phyloP scores from a whole-genome alignment of 2,329 filamentous ascomycete species.

The Basipetospora chlamydospora region DNA sequence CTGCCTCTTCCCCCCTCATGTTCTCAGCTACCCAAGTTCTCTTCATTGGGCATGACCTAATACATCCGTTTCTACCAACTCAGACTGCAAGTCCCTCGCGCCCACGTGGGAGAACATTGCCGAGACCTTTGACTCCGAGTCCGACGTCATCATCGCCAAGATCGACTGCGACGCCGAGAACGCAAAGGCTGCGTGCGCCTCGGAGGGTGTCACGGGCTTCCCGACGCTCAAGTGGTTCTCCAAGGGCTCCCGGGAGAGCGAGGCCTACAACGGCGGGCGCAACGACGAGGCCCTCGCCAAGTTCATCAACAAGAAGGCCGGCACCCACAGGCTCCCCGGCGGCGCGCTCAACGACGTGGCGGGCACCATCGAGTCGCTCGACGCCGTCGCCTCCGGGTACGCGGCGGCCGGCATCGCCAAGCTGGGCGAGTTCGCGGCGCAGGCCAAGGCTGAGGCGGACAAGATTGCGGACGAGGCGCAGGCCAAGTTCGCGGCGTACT shows the following conservation, averaged over 20 bases:
- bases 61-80: not conserved
- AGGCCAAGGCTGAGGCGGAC: slow-evolving; percentile 58
- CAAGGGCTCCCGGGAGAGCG: slow-evolving; percentile 59
- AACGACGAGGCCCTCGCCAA: slow-evolving; percentile 59
- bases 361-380: slow-evolving; percentile 68
- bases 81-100: slow-evolving; percentile 93
- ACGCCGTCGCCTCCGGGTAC: slow-evolving; percentile 62
- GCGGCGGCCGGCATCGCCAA: slow-evolving; percentile 37
- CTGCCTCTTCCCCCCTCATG: not conserved
- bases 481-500: slow-evolving; percentile 82
- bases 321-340: slow-evolving; percentile 70
- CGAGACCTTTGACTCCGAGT: slow-evolving; percentile 62
- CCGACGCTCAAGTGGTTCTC: slow-evolving; percentile 98
- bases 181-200: slow-evolving; percentile 61
- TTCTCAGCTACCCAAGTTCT: not conserved
- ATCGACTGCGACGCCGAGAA: slow-evolving; percentile 85
- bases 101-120: slow-evolving; percentile 84
- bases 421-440: slow-evolving; percentile 46
- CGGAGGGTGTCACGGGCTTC: slow-evolving; percentile 71
- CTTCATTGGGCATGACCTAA: slow-evolving; percentile 2
- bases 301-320: slow-evolving; percentile 80
- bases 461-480: slow-evolving; percentile 45
- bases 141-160: slow-evolving; percentile 77
- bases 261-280: slow-evolving; percentile 62
- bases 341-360: slow-evolving; percentile 66